Percentiles rank a stretch among this genome's conserved stretches.
phyloP scores from a whole-genome alignment of 345 rosid species.

The Limnanthes douglasii region DNA sequence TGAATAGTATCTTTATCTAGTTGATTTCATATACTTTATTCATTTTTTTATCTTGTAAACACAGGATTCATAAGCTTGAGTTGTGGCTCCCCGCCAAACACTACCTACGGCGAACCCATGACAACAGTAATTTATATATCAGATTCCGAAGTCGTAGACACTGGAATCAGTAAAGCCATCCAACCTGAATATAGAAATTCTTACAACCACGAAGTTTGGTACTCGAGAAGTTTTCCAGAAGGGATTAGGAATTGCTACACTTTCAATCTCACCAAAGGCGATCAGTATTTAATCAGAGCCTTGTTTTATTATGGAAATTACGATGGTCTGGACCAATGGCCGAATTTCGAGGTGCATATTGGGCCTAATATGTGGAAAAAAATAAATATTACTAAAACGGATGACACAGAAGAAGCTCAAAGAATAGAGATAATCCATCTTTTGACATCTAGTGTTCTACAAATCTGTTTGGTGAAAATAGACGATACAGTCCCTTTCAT shows the following conservation, averaged over 20 bases:
- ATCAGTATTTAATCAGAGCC: slow-evolving; percentile 14
- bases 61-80: too few species aligned
- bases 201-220: too few species aligned
- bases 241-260: slow-evolving; percentile 25
- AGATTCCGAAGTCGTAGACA: too few species aligned
- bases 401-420: too few species aligned
- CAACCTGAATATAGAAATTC: too few species aligned
- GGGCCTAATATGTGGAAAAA: slow-evolving; percentile 28
- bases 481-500: slow-evolving; percentile 21
- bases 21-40: too few species aligned
- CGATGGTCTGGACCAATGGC: slow-evolving; percentile 9
- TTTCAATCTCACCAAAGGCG: slow-evolving; percentile 7
- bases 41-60: too few species aligned
- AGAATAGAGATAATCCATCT: slow-evolving; percentile 30
- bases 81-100: too few species aligned
- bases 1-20: too few species aligned
- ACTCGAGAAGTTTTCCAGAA: slow-evolving; percentile 19
- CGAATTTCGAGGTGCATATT: slow-evolving; percentile 18
- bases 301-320: slow-evolving; percentile 23
- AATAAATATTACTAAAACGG: background rate
- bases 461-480: slow-evolving; percentile 33
- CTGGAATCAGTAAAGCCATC: too few species aligned
- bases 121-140: too few species aligned
- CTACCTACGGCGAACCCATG: too few species aligned
- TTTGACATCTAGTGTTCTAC: slow-evolving; percentile 10